Conservation (phyloP, 164 flowering plant species). For the Aristolochia fimbriata region DNA sequence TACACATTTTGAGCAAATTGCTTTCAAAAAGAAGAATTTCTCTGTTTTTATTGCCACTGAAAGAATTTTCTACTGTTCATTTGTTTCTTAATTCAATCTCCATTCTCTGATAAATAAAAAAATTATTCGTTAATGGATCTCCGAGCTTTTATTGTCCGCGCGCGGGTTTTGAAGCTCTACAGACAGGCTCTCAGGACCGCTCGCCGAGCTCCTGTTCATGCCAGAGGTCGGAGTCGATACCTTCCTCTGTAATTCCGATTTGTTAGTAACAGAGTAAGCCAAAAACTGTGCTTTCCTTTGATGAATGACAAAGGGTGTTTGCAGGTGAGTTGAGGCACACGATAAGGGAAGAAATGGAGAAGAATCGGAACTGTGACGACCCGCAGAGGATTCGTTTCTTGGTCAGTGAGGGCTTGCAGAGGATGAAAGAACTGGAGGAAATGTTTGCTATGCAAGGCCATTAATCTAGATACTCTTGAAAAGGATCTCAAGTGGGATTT, state of each 20-base stretch:
- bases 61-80: too few relatives aligned
- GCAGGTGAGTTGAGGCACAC: constrained; percentile 57
- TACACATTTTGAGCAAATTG: too few relatives aligned
- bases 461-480: too few relatives aligned
- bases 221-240: constrained; percentile 43
- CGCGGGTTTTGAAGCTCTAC: constrained; percentile 79
- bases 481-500: too few relatives aligned
- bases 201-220: constrained; percentile 50
- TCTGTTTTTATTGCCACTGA: too few relatives aligned
- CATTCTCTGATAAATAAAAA: too few relatives aligned
- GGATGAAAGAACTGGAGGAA: constrained; percentile 63
- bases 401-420: constrained; percentile 70
- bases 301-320: constrained; percentile 5
- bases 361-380: constrained; percentile 52
- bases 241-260: background rate
- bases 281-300: background rate
- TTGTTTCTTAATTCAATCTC: too few relatives aligned
- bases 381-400: constrained; percentile 63
- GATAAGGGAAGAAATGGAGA: constrained; percentile 77
- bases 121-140: constrained; percentile 22
- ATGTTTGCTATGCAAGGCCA: constrained; percentile 90
- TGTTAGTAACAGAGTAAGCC: too few relatives aligned
- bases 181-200: constrained; percentile 66
- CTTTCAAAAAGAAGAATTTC: too few relatives aligned
- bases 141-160: constrained; percentile 70